Conservation (phyloP, 2,329 filamentous ascomycete species). For the Ascochyta pisi region DNA sequence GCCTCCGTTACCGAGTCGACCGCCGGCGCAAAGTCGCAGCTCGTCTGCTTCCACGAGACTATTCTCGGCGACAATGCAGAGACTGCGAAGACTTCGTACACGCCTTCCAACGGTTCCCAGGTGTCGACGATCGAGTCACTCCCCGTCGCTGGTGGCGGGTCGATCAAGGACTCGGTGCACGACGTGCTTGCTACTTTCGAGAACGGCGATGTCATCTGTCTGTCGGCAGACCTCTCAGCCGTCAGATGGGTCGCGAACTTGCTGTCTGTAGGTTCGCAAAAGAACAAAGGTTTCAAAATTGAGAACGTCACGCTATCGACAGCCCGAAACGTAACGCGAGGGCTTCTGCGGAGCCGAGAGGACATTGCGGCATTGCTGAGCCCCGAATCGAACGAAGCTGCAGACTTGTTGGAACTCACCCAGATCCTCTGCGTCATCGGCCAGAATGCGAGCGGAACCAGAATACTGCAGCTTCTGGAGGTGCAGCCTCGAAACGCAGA, state of each 20-base stretch:
- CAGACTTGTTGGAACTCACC: constrained; percentile 44
- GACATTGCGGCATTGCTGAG: constrained; percentile 53
- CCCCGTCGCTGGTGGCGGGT: constrained; percentile 30
- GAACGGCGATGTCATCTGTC: constrained; percentile 66
- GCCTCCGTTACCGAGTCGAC: constrained; percentile 57
- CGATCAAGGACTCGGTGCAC: constrained; percentile 32
- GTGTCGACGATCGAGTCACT: constrained; percentile 43
- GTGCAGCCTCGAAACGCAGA: constrained; percentile 43
- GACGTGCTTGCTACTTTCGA: constrained; percentile 65
- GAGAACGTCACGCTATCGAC: constrained; percentile 47
- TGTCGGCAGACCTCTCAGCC: constrained; percentile 61
- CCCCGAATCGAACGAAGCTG: constrained; percentile 30
- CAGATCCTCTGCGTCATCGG: constrained; percentile 45
- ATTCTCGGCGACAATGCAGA: constrained; percentile 43
- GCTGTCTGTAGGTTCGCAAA: constrained; percentile 22
- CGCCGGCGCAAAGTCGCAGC: constrained; percentile 55
- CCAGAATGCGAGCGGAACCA: constrained; percentile 24
- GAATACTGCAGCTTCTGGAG: constrained; percentile 36
- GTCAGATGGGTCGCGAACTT: constrained; percentile 44
- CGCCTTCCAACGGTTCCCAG: constrained; percentile 31
- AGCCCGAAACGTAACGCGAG: constrained; percentile 50
- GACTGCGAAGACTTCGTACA: constrained; percentile 44
- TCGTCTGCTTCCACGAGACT: constrained; percentile 64
- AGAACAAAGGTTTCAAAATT: constrained; percentile 29
- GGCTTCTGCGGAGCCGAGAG: constrained; percentile 54